Evolutionary conservation across 75 land plant species (phyloP).

Genomic region (Pinus tabuliformis): DNA sequence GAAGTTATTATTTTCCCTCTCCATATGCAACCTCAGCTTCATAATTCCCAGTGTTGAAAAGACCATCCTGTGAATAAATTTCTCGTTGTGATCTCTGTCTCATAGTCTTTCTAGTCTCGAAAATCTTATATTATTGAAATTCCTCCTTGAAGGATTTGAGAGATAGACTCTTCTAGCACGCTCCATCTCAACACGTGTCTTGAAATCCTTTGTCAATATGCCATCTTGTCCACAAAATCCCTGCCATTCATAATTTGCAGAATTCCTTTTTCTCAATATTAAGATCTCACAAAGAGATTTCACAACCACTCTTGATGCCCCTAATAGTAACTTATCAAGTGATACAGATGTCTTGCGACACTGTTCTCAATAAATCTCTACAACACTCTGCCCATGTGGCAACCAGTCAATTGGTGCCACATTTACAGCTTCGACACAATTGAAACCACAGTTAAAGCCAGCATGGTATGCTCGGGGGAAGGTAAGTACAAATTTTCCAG

Average conservation of each 20-base stretch:
- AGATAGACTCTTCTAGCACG: conserved; percentile 40
- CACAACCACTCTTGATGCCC: conserved; percentile 63
- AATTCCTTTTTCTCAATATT: conserved; percentile 17
- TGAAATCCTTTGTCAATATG: conserved; percentile 50
- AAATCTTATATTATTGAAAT: no score
- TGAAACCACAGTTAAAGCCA: no score
- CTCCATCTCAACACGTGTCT: conserved; percentile 66
- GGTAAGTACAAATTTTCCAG: conserved; percentile 89
- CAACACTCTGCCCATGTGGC: no score
- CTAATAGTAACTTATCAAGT: conserved; percentile 80
- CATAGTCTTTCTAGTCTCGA: no score
- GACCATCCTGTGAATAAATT: no score
- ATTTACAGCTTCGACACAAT: no score
- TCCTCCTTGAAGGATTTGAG: conserved; percentile 14
- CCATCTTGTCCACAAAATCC: conserved; percentile 50
- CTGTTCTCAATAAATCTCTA: no score
- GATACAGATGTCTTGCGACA: conserved; percentile 1
- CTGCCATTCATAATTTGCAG: conserved; percentile 43
- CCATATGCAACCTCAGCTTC: no score
- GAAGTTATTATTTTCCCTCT: no score
- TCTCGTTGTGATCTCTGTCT: no score
- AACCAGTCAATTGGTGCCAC: no score
- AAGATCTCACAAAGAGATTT: conserved; percentile 42
- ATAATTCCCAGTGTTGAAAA: no score
- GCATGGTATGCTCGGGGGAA: conserved; percentile 95